A percentile compares a stretch with the other conserved stretches of the same genome.
Evolutionary conservation across 768 basidiomycete species (phyloP).

Genomic region (Boletus insuetus): DNA sequence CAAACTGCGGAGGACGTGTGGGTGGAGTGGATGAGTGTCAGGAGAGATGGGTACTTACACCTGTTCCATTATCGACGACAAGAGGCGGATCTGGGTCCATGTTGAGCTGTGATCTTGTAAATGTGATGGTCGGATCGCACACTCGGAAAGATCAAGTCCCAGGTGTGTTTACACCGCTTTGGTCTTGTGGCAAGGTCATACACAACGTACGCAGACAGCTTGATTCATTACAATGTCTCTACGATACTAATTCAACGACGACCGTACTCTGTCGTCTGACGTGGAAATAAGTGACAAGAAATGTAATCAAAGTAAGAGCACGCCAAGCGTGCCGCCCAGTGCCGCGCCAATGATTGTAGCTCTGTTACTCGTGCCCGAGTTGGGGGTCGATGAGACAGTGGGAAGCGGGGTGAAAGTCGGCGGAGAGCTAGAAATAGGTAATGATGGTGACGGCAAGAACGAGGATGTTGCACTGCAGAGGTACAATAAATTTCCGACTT

Average conservation of each 20-base stretch:
- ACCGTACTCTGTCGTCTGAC: background rate
- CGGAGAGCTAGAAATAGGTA: constrained; percentile 26
- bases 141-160: background rate
- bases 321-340: constrained; percentile 12
- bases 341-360: constrained; percentile 14
- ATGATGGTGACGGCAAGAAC: constrained; percentile 22
- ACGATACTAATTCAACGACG: background rate
- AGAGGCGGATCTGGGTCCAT: constrained; percentile 47
- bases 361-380: background rate
- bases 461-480: constrained; percentile 25
- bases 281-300: constrained; percentile 8
- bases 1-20: constrained; percentile 55
- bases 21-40: constrained; percentile 4
- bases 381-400: constrained; percentile 6
- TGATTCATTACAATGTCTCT: background rate
- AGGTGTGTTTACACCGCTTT: constrained; percentile 24
- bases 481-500: background rate
- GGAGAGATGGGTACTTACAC: constrained; percentile 48
- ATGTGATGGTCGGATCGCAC: background rate
- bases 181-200: background rate
- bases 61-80: constrained; percentile 88
- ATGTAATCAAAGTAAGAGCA: constrained; percentile 8
- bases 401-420: constrained; percentile 7
- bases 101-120: background rate
- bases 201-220: no score